These are phyloP conservation scores for Cunninghamia lanceolata DNA, from an alignment of 75 land plant genomes.

Conservation along the genomic window DNA sequence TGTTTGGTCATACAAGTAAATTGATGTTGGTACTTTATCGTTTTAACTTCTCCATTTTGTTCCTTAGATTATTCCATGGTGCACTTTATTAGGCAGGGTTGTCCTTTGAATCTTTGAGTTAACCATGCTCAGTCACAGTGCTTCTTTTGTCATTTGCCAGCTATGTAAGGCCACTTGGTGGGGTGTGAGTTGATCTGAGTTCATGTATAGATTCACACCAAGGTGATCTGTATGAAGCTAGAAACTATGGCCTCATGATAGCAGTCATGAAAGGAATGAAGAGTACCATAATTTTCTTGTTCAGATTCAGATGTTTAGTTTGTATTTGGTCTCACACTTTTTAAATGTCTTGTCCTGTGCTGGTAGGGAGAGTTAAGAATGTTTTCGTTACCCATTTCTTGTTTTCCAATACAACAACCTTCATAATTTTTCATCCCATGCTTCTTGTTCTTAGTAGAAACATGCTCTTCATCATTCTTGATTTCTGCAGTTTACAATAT, in stretches of 20 bases:
- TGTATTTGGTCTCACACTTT: slow-evolving; percentile 4
- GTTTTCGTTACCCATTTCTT: neutral
- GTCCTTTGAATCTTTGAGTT: neutral
- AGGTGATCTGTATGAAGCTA: neutral
- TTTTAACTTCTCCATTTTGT: slow-evolving; percentile 1
- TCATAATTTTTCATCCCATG: neutral
- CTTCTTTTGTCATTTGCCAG: slow-evolving; percentile 2
- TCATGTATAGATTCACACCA: neutral
- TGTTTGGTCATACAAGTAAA: slow-evolving; percentile 5
- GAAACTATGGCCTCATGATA: slow-evolving; percentile 1
- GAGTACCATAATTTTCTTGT: neutral
- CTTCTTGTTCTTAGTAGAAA: neutral
- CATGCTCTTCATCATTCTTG: neutral
- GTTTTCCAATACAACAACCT: neutral
- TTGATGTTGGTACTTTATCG: neutral
- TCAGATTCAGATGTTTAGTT: neutral
- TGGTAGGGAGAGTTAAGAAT: neutral
- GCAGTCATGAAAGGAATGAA: slow-evolving; percentile 11
- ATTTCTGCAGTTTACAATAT: neutral
- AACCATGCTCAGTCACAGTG: neutral
- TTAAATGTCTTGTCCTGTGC: neutral
- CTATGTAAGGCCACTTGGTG: neutral
- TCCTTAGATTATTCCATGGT: neutral
- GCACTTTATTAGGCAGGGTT: neutral
- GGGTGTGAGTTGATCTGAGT: slow-evolving; percentile 4